A percentile compares a stretch with the other conserved stretches of the same genome.
phyloP scores from a whole-genome alignment of 75 land plant species.

The Pinus albicaulis region DNA sequence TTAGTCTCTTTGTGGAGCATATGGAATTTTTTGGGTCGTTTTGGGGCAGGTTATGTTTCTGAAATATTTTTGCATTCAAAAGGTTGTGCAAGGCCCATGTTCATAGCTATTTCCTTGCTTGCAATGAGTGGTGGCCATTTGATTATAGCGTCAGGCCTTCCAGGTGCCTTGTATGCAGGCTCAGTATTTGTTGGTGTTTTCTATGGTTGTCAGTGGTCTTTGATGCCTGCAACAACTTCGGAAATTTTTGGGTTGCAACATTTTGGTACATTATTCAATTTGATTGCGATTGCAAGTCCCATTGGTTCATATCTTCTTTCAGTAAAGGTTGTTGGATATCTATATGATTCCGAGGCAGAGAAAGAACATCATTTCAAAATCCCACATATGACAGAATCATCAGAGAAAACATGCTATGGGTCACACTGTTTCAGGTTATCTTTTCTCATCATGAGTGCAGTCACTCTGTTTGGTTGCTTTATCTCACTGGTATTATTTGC shows the following conservation, averaged over 20 bases:
- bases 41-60: conserved; percentile 80
- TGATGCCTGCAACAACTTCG: conserved; percentile 89
- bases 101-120: conserved; percentile 57
- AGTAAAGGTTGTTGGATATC: conserved; percentile 80
- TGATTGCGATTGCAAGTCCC: conserved; percentile 84
- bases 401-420: conserved; percentile 48
- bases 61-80: conserved; percentile 53
- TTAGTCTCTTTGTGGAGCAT: conserved; percentile 91
- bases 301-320: conserved; percentile 82
- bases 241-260: conserved; percentile 83
- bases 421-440: conserved; percentile 73
- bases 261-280: conserved; percentile 91
- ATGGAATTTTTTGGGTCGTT: conserved; percentile 92
- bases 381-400: not conserved
- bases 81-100: conserved; percentile 66
- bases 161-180: conserved; percentile 74
- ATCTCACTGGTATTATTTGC: conserved; percentile 38
- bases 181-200: conserved; percentile 74
- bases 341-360: conserved; percentile 82
- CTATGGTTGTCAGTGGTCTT: conserved; percentile 92
- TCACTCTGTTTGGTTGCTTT: conserved; percentile 46
- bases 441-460: conserved; percentile 72
- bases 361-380: conserved; percentile 14
- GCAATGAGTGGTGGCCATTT: conserved; percentile 73
- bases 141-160: conserved; percentile 65